Percentiles rank a stretch among this genome's conserved stretches.
These are phyloP conservation scores for Orbilia quercus DNA, from an alignment of 2,329 filamentous ascomycete species.

Conservation along the genomic window DNA sequence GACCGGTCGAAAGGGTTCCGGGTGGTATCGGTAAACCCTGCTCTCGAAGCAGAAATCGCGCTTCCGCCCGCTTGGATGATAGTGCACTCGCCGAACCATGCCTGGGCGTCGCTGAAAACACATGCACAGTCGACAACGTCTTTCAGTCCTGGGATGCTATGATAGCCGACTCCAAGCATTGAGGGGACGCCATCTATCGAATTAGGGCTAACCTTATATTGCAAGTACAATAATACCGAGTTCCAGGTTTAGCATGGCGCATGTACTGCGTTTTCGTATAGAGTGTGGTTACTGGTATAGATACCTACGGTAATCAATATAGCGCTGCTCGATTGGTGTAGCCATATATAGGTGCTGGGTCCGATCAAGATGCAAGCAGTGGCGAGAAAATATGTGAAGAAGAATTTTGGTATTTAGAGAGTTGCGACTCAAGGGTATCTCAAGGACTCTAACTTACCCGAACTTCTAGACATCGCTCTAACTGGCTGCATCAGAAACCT, in stretches of 20 bases:
- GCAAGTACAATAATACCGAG: conserved; percentile 62
- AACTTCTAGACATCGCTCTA: too few relatives aligned
- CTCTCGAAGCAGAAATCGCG: conserved; percentile 61
- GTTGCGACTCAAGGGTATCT: too few relatives aligned
- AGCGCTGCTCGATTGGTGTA: conserved; percentile 62
- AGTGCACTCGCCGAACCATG: conserved; percentile 61
- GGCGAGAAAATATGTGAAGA: conserved; percentile 58
- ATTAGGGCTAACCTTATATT: conserved; percentile 59
- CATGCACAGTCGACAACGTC: conserved; percentile 63
- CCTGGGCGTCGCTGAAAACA: conserved; percentile 62
- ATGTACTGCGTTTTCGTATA: conserved; percentile 63
- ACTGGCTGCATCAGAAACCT: too few relatives aligned
- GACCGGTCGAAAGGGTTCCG: conserved; percentile 62
- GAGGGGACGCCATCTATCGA: too few relatives aligned
- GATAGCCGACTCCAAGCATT: too few relatives aligned
- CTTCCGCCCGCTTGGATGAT: conserved; percentile 62
- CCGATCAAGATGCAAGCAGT: conserved; percentile 62
- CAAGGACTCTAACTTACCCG: too few relatives aligned
- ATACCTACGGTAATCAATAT: too few relatives aligned
- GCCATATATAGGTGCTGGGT: conserved; percentile 61
- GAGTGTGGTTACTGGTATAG: conserved; percentile 60
- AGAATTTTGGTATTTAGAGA: too few relatives aligned
- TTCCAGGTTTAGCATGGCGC: conserved; percentile 61
- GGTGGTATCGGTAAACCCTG: conserved; percentile 57
- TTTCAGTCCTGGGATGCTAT: conserved; percentile 24